Conservation (phyloP, 2,329 filamentous ascomycete species). For the Neofusicoccum kwambonambiense region DNA sequence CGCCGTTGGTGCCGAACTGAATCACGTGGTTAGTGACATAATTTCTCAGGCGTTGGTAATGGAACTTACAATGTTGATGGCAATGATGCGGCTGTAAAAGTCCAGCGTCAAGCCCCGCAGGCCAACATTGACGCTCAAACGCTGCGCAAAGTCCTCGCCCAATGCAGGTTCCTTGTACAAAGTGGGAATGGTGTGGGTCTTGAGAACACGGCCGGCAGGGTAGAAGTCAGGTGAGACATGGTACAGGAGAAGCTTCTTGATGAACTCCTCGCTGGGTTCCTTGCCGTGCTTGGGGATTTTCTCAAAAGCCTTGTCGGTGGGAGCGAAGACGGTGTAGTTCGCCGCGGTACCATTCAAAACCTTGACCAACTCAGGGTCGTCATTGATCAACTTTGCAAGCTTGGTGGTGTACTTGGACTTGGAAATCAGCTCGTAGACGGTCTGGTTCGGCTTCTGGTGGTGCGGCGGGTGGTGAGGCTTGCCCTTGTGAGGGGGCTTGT, state of each 20-base stretch:
- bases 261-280: slow-evolving; percentile 67
- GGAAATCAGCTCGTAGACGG: slow-evolving; percentile 78
- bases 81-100: slow-evolving; percentile 70
- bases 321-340: slow-evolving; percentile 81
- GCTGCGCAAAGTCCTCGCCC: slow-evolving; percentile 64
- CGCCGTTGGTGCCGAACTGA: slow-evolving; percentile 71
- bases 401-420: slow-evolving; percentile 73
- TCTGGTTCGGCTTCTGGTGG: slow-evolving; percentile 56
- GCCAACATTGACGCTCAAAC: slow-evolving; percentile 66
- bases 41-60: neutral
- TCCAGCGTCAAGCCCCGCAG: slow-evolving; percentile 69
- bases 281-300: slow-evolving; percentile 55
- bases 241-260: slow-evolving; percentile 71
- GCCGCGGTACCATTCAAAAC: slow-evolving; percentile 70
- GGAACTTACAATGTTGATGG: slow-evolving; percentile 64
- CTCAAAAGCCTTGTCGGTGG: slow-evolving; percentile 73
- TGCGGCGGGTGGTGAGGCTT: slow-evolving; percentile 34
- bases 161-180: slow-evolving; percentile 59
- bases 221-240: slow-evolving; percentile 70
- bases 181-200: slow-evolving; percentile 73
- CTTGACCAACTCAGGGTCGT: slow-evolving; percentile 69
- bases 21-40: neutral
- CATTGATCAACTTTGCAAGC: slow-evolving; percentile 71
- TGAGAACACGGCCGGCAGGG: slow-evolving; percentile 64
- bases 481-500: slow-evolving; percentile 26